Evolutionary conservation across 2,329 filamentous ascomycete species (phyloP).

Genomic region (Lachnellula cervina): DNA sequence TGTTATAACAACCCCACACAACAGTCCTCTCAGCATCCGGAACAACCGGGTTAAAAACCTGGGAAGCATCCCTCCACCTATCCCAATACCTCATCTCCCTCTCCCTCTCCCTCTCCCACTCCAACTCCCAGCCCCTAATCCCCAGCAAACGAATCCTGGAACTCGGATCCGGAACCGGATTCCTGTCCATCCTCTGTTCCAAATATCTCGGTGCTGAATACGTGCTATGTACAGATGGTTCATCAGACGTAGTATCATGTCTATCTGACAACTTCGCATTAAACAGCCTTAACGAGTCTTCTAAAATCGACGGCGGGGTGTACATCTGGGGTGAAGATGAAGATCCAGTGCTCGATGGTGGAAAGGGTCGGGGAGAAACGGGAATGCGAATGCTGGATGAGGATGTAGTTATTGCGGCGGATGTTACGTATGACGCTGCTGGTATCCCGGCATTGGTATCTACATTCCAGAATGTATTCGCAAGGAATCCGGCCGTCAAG

Average conservation of each 20-base stretch:
- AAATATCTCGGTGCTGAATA: conserved; percentile 56
- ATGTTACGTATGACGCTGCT: conserved; percentile 69
- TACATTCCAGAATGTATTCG: conserved; percentile 59
- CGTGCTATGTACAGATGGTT: conserved; percentile 69
- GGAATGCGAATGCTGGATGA: conserved; percentile 28
- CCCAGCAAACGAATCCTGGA: conserved; percentile 59
- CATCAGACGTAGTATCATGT: conserved; percentile 63
- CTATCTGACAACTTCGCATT: conserved; percentile 64
- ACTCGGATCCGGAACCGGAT: conserved; percentile 71
- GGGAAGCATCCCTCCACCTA: conserved; percentile 74
- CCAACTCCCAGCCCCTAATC: conserved; percentile 35
- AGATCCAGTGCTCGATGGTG: conserved; percentile 25
- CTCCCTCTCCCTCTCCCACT: too few species aligned
- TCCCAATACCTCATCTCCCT: conserved; percentile 66
- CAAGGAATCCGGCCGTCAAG: conserved; percentile 48
- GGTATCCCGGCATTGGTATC: conserved; percentile 59
- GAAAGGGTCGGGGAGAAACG: conserved; percentile 40
- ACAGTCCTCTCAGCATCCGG: conserved; percentile 61
- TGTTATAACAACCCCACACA: too few species aligned
- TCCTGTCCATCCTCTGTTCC: conserved; percentile 69
- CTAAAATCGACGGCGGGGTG: conserved; percentile 53
- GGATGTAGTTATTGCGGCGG: conserved; percentile 68
- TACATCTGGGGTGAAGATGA: conserved; percentile 42
- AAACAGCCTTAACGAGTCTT: conserved; percentile 54
- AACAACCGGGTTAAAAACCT: conserved; percentile 73